Evolutionary conservation across 2,329 filamentous ascomycete species (phyloP), one percentile per base, ranked within the genome.

Genomic region (Calonectria honghensis): DNA sequence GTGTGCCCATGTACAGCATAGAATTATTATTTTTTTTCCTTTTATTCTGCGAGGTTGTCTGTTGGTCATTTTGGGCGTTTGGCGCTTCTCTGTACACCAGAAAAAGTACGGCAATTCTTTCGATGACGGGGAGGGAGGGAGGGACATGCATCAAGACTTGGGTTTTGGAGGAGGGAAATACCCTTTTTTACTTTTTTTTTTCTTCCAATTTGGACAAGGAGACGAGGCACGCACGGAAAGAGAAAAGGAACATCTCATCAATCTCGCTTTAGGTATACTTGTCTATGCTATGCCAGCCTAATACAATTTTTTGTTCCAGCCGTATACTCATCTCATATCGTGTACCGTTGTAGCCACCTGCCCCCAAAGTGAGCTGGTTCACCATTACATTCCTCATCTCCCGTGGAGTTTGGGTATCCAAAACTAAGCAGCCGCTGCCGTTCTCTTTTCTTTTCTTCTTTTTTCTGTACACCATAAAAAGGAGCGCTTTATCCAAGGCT

Each of bases 101-200:
- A 68, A 77, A 76, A 70, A 79, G 61, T 70, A 68, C 50, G 41
- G 48, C 76, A 72, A 77, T 74, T 73, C 24, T 31, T 54, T 54
- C 32, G 14, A 31, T 31, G 24, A 20, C 59, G 74, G 65, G 24
- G 24, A 24, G 24, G 24, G 24, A 24, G 24, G 24, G 59, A 37
- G 31, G 29, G 52, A 31, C 31, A 59, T 66, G 35, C n/a, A 59
- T 59, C 14, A 63, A 27, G n/a, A 27, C 31, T 27, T 9, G 4
- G 31, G 35, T 59, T 59, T 27, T 27, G 35, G 35, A 35, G 29
- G 57, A 61, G 76, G 76, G 76, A 77, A 80, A 80, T 80, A 80
- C 77, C 79, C 79, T 77, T 78, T 80, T 50, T 76, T 74, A 75
- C 75, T 39, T 76, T 39, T 77, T 78, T 78, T 45, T 79, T 39